Conservation (phyloP, 2,329 filamentous ascomycete genomes). For the Periconia sp. region DNA sequence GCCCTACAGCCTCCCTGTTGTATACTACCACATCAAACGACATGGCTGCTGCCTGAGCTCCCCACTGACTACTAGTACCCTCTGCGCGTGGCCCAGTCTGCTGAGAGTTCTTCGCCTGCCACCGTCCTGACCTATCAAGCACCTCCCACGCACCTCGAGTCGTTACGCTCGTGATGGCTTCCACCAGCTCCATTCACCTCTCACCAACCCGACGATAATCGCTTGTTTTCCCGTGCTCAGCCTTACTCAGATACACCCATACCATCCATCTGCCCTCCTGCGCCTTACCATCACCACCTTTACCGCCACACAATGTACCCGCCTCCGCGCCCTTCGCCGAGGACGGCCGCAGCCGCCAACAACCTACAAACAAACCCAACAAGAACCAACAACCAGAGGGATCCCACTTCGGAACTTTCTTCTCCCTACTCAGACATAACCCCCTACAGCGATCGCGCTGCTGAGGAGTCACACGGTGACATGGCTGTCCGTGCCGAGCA, state of each 20-base stretch:
- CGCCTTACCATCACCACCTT: slow-evolving; percentile 22
- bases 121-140: slow-evolving; percentile 18
- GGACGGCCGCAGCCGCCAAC: slow-evolving; percentile 71
- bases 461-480: slow-evolving; percentile 53
- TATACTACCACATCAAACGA: slow-evolving; percentile 14
- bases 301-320: slow-evolving; percentile 73
- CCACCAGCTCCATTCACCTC: slow-evolving; percentile 34
- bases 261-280: slow-evolving; percentile 2
- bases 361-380: slow-evolving; percentile 72
- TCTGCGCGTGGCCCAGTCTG: slow-evolving; percentile 33
- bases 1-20: slow-evolving; percentile 16
- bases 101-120: slow-evolving; percentile 29
- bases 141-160: slow-evolving; percentile 20
- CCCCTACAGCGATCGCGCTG: slow-evolving; percentile 52
- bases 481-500: slow-evolving; percentile 40
- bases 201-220: slow-evolving; percentile 37
- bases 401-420: slow-evolving; percentile 58
- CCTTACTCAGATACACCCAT: slow-evolving; percentile 7
- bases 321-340: slow-evolving; percentile 74
- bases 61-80: slow-evolving; percentile 7
- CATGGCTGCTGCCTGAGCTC: slow-evolving; percentile 43
- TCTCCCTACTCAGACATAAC: slow-evolving; percentile 57
- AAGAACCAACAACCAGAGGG: slow-evolving; percentile 72
- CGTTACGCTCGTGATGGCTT: slow-evolving; percentile 43
- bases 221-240: slow-evolving; percentile 8